A percentile compares a stretch with the other conserved stretches of the same genome.
Conservation (phyloP, 2,329 filamentous ascomycete species). For the Fusarium pseudocircinatum region DNA sequence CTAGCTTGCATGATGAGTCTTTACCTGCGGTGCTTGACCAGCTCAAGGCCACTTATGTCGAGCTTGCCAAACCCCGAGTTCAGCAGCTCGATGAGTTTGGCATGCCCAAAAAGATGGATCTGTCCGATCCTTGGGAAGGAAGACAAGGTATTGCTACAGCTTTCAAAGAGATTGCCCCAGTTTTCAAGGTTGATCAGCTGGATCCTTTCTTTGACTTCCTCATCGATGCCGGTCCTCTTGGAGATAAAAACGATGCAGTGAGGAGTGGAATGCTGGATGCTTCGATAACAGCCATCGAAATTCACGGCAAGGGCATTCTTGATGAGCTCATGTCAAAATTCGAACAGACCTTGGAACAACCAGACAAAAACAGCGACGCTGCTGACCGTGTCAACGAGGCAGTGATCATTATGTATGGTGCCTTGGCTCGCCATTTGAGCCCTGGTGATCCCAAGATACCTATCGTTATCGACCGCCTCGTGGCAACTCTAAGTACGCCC, state of each 20-base stretch:
- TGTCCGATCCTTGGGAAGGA: slow-evolving; percentile 89
- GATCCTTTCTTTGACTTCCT: slow-evolving; percentile 85
- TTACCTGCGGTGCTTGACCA: slow-evolving; percentile 70
- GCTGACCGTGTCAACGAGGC: slow-evolving; percentile 95
- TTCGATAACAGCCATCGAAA: slow-evolving; percentile 80
- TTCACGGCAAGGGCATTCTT: slow-evolving; percentile 82
- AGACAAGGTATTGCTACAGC: slow-evolving; percentile 89
- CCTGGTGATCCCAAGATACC: slow-evolving; percentile 88
- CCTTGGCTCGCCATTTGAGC: slow-evolving; percentile 86
- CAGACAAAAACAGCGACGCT: slow-evolving; percentile 81
- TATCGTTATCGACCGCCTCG: slow-evolving; percentile 84
- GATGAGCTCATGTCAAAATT: slow-evolving; percentile 93
- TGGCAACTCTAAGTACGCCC: slow-evolving; percentile 89
- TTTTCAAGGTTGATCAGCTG: slow-evolving; percentile 75
- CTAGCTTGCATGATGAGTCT: slow-evolving; percentile 67
- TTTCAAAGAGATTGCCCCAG: slow-evolving; percentile 81
- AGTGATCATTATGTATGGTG: slow-evolving; percentile 96
- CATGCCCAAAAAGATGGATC: slow-evolving; percentile 89
- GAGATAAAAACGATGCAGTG: slow-evolving; percentile 80
- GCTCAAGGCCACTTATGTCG: slow-evolving; percentile 76
- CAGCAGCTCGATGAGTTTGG: slow-evolving; percentile 92
- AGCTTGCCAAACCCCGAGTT: slow-evolving; percentile 82
- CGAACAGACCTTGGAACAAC: slow-evolving; percentile 85
- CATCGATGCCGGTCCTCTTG: slow-evolving; percentile 86
- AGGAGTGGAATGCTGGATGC: slow-evolving; percentile 92